Conservation (phyloP, 2,329 filamentous ascomycete species). For the Simplicillium aogashimaense region DNA sequence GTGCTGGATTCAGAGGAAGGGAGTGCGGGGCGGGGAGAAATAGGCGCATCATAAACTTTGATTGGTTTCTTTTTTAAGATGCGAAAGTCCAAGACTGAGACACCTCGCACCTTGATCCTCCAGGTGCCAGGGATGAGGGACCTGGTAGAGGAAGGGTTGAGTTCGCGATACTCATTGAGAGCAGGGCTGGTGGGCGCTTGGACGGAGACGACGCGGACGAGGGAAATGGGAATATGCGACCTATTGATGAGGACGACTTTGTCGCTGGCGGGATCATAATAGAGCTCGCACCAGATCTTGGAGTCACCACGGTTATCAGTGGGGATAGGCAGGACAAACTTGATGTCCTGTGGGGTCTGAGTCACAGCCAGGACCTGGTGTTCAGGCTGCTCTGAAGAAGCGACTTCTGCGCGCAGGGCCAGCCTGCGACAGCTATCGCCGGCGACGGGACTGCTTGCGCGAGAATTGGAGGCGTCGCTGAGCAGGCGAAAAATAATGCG, state of each 20-base stretch:
- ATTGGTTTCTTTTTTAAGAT: conserved; percentile 45
- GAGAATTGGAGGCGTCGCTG: conserved; percentile 31
- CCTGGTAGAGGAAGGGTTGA: conserved; percentile 33
- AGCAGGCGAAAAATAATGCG: conserved; percentile 48
- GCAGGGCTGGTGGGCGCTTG: conserved; percentile 24
- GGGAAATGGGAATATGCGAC: conserved; percentile 41
- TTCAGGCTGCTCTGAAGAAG: conserved; percentile 39
- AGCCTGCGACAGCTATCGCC: conserved; percentile 46
- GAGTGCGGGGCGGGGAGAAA: conserved; percentile 17
- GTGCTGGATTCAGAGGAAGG: conserved; percentile 18
- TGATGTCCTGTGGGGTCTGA: conserved; percentile 50
- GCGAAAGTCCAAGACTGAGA: conserved; percentile 46
- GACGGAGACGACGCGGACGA: conserved; percentile 32
- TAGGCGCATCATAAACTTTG: conserved; percentile 22
- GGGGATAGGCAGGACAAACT: conserved; percentile 48
- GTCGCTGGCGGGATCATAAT: conserved; percentile 50
- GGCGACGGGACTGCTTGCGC: conserved; percentile 45
- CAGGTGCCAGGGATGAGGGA: conserved; percentile 45
- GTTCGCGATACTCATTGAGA: conserved; percentile 31
- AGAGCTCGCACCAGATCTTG: conserved; percentile 47
- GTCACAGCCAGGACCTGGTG: conserved; percentile 50
- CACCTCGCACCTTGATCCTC: conserved; percentile 39
- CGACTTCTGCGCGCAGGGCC: conserved; percentile 42
- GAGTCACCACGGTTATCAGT: conserved; percentile 37
- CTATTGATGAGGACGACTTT: conserved; percentile 46